phyloP scores from a whole-genome alignment of 2,329 filamentous ascomycete species.

The Chaetomium sp. region DNA sequence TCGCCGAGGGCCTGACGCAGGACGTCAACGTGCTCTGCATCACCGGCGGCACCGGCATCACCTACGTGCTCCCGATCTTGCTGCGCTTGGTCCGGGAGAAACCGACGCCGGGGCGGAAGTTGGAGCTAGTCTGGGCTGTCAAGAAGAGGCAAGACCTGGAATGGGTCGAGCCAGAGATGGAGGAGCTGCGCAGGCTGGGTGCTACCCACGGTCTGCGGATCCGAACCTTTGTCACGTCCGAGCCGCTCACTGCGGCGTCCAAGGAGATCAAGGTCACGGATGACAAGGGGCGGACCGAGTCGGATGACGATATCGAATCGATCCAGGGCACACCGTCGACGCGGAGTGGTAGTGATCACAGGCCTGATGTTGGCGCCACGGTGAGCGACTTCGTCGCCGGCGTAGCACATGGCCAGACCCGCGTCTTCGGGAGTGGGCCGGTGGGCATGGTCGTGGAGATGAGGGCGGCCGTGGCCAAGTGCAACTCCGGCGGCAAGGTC shows the following conservation, averaged over 20 bases:
- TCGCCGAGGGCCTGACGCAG: slow-evolving; percentile 46
- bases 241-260: slow-evolving; percentile 39
- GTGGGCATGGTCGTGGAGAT: slow-evolving; percentile 62
- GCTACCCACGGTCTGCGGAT: slow-evolving; percentile 51
- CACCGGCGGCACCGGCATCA: slow-evolving; percentile 61
- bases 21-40: slow-evolving; percentile 54
- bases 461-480: slow-evolving; percentile 54
- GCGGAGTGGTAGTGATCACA: slow-evolving; percentile 27
- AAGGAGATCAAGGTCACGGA: slow-evolving; percentile 34
- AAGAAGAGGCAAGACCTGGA: slow-evolving; percentile 55
- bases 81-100: slow-evolving; percentile 42
- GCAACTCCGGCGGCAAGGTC: slow-evolving; percentile 56
- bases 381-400: slow-evolving; percentile 52
- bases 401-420: slow-evolving; percentile 52
- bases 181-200: slow-evolving; percentile 45
- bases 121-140: slow-evolving; percentile 69
- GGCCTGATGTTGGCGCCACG: slow-evolving; percentile 51
- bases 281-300: slow-evolving; percentile 22
- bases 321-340: slow-evolving; percentile 15
- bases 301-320: slow-evolving; percentile 35
- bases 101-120: slow-evolving; percentile 43
- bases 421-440: slow-evolving; percentile 63
- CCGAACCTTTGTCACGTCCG: slow-evolving; percentile 62
- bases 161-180: slow-evolving; percentile 62
- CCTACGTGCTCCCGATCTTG: slow-evolving; percentile 57